Evolutionary conservation across 805 yeast species (phyloP), one percentile per base, ranked within the genome.

Genomic region (Lachancea quebecensis): DNA sequence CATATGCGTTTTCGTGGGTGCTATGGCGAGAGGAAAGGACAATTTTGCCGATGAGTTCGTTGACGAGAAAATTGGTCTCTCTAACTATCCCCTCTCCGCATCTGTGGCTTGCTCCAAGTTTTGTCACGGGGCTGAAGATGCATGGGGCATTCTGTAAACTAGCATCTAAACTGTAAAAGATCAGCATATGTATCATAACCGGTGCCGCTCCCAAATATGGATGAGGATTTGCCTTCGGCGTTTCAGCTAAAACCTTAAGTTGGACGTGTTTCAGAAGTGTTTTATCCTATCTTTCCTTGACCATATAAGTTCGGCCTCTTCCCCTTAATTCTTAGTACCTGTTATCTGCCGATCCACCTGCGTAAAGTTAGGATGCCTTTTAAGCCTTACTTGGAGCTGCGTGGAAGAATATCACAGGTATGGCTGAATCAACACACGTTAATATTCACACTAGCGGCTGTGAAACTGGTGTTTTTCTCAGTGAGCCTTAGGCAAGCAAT

Each of bases 21-120:
- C 99, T 39, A 93, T 93, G 96, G 99, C 99, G 16, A 82, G 97
- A 66, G 99, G 99, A 60, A 85, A 84, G 64, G 99, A 93, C 68
- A 89, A 81, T 56, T 93, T 93, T 67, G 99, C 99, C 18, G 99
- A 93, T 66, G 98, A 90, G 66, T 91, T 67, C 60, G 95, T 91
- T 37, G 98, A 93, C 65, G 98, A 93, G 67, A 93, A 91, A 62
- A 84, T 93, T 48, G 97, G 97, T 56, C 81, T 93, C 46, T 88
- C 97, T 31, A 89, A 91, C 59, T 93, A 90, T 66, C 95, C 99
- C 42, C 75, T 93, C 50, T 85, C 95, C 44, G 99, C 99, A 2
- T 89, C 97, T 10, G 97, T 93, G 46, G 98, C 99, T 4, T 93
- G 98, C 67, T 85, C 96, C 52, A 93, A 93, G 68, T 89, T 93